Conservation (phyloP, 2,329 filamentous ascomycete genomes). For the Rutstroemia sp. region DNA sequence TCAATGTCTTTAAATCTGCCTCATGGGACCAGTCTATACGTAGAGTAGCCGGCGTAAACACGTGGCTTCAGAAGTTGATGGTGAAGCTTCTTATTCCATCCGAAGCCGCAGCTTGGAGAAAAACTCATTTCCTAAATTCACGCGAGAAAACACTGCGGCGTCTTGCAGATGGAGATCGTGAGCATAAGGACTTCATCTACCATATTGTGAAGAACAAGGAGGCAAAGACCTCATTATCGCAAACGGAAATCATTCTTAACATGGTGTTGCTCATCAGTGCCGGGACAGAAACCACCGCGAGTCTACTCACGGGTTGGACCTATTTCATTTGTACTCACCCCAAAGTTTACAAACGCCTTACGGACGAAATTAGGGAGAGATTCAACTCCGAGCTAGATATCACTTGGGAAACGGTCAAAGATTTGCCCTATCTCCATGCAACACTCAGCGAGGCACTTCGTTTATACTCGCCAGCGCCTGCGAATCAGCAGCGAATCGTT, state of each 20-base stretch:
- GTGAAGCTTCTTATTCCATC: constrained; percentile 2
- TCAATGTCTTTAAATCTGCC: constrained; percentile 8
- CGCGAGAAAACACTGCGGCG: constrained; percentile 3
- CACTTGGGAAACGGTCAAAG: constrained; percentile 19
- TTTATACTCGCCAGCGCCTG: constrained; percentile 14
- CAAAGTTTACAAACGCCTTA: constrained; percentile 26
- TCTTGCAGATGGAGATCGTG: constrained; percentile 13
- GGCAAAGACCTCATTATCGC: constrained; percentile 13
- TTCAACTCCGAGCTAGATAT: constrained; percentile 35
- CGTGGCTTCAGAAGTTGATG: constrained; percentile 1
- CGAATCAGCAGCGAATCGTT: constrained; percentile 23
- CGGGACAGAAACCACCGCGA: constrained; percentile 13
- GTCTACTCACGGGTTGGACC: constrained; percentile 12
- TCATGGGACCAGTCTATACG: constrained; percentile 6
- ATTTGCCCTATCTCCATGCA: constrained; percentile 1
- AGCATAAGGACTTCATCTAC: constrained; percentile 31
- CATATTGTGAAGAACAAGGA: constrained; percentile 16
- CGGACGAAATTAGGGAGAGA: constrained; percentile 33
- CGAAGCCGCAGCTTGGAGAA: constrained; percentile 4
- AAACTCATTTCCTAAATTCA: constrained; percentile 3
- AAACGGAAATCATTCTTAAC: constrained; percentile 9
- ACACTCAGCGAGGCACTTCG: constrained; percentile 4
- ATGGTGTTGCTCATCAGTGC: constrained; percentile 9
- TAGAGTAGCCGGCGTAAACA: constrained; percentile 1
- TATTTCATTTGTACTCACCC: constrained; percentile 28